Base-by-base conservation (phyloP, 2,329 filamentous ascomycete genomes). In the Alternaria gaisen region DNA sequence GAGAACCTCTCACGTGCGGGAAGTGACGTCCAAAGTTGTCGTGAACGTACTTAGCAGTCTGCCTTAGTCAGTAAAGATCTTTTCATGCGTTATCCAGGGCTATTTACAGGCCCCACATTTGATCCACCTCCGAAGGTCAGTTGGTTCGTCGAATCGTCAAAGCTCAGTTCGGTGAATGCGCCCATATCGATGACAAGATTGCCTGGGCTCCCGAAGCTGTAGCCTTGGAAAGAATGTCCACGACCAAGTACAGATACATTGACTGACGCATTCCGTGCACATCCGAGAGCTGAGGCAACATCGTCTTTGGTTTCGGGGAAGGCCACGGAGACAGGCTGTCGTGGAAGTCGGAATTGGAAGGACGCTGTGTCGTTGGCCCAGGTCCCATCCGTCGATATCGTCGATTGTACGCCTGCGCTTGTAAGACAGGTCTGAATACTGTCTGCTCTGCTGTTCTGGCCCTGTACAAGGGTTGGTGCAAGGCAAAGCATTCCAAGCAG, bases 221-320 rank as follows among this genome's bases (percentile, higher is more conserved):
- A 65, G 24, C 60, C 63, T 43, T 65, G 63, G 51, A 65, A 65
- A 3, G 63, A 65, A 16, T 65, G 63, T 44, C 20, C 63, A 50
- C 60, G 63, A 32, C 50, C 42, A 24, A 63, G 6, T 1, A 53
- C 53, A 8, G 60, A 63, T 20, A 65, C 63, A 24, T 65, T 65
- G 41, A 63, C 54, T 22, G 63, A 60, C 16, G 60, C 56, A 22
- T 65, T 54, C 26, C 60, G 63, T 12, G 63, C 63, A 41, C 63
- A 65, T 30, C 36, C 30, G 16, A 65, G 43, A 24, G 63, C 60
- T 8, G 58, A n/a, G 8, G 56, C 60, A 2, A 65, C 54, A 12
- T 63, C 53, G 2, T 60, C 42, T 28, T 41, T 63, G 18, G 57
- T 34, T 18, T 60, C 36, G 5, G 63, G 56, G n/a, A 65, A 65